Conservation (phyloP, 768 basidiomycete genomes). For the Floccularia luteovirens region DNA sequence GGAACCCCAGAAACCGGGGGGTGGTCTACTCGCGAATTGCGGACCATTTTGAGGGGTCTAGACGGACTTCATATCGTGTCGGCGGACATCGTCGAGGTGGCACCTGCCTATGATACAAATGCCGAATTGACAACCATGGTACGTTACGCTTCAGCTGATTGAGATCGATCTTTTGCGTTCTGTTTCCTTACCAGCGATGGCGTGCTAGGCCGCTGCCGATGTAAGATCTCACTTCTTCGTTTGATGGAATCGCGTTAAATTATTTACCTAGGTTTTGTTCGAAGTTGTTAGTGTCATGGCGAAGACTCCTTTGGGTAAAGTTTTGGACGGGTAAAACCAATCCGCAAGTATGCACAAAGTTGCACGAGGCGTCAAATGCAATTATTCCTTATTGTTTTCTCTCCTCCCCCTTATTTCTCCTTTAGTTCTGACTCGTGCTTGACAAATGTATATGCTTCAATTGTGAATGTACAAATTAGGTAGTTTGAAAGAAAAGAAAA, state of each 20-base stretch:
- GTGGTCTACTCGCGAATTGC: constrained; percentile 79
- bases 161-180: not conserved
- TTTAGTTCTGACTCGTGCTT: constrained; percentile 1
- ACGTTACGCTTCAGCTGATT: constrained; percentile 9
- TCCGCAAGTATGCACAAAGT: no score
- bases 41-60: constrained; percentile 68
- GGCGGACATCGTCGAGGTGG: constrained; percentile 81
- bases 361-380: constrained; percentile 5
- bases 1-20: constrained; percentile 83
- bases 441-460: not conserved
- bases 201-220: constrained; percentile 30
- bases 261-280: constrained; percentile 47
- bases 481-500: not conserved
- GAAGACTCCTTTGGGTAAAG: constrained; percentile 69
- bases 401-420: not conserved
- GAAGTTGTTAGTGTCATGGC: constrained; percentile 76
- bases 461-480: not conserved
- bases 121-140: constrained; percentile 26
- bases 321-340: constrained; percentile 14
- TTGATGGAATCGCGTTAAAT: not conserved
- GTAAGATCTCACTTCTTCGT: constrained; percentile 13
- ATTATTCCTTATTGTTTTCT: constrained; percentile 1
- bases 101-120: constrained; percentile 67
- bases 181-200: constrained; percentile 8
- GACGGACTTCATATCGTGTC: constrained; percentile 73